phyloP scores from a whole-genome alignment of 2,329 filamentous ascomycete genomes.

The Stagonosporopsis vannaccii region DNA sequence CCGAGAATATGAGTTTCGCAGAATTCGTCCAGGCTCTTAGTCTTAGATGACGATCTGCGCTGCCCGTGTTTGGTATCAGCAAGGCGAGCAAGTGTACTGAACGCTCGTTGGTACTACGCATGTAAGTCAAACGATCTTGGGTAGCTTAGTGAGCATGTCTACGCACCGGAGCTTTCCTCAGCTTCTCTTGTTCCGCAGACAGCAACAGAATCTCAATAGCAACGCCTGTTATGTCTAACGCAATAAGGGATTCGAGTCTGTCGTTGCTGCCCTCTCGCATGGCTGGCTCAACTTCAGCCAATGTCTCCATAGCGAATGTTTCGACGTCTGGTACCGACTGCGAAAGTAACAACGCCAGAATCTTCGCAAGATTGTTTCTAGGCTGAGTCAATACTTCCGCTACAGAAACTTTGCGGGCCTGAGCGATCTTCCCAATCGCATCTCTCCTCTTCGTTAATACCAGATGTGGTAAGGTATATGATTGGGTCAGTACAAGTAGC shows the following conservation, averaged over 20 bases:
- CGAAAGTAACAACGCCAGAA: conserved; percentile 65
- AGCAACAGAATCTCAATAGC: conserved; percentile 83
- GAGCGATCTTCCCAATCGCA: conserved; percentile 80
- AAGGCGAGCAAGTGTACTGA: conserved; percentile 56
- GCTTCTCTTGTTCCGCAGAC: conserved; percentile 71
- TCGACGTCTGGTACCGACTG: conserved; percentile 71
- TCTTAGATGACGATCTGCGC: conserved; percentile 55
- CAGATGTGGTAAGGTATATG: conserved; percentile 83
- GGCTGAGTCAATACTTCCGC: conserved; percentile 70
- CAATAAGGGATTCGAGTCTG: conserved; percentile 72
- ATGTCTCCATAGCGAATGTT: conserved; percentile 69
- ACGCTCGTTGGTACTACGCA: conserved; percentile 57
- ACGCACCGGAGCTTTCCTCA: conserved; percentile 64
- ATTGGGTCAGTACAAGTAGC: conserved; percentile 78
- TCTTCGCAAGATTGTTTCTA: conserved; percentile 63
- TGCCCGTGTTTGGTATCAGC: conserved; percentile 57
- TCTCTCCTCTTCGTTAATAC: conserved; percentile 80
- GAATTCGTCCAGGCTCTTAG: conserved; percentile 73
- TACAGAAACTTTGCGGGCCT: conserved; percentile 64
- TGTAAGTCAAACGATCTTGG: conserved; percentile 9
- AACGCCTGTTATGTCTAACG: conserved; percentile 76
- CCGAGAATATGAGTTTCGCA: conserved; percentile 85
- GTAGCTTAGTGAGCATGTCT: not conserved
- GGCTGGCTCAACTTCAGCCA: conserved; percentile 72
- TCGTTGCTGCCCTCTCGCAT: conserved; percentile 67